phyloP scores from a whole-genome alignment of 257 asterid genomes.

The Penstemon eatonii region DNA sequence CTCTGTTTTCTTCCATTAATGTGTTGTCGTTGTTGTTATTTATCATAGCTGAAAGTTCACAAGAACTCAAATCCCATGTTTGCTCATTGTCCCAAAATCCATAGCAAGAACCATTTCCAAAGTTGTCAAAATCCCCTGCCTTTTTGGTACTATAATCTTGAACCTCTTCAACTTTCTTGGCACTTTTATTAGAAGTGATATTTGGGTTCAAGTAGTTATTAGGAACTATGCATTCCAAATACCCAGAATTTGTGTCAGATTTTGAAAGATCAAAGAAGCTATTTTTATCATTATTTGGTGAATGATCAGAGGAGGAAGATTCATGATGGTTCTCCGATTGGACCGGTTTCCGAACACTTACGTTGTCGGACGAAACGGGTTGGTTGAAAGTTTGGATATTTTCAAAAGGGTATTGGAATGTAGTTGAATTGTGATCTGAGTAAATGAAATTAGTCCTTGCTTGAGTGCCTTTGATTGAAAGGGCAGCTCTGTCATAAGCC shows the following conservation, averaged over 20 bases:
- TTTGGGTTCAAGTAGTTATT: conserved; percentile 67
- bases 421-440: conserved; percentile 42
- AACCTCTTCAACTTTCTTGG: conserved; percentile 11
- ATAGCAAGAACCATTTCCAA: conserved; percentile 23
- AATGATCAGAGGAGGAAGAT: conserved; percentile 42
- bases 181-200: conserved; percentile 1
- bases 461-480: conserved; percentile 81
- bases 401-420: conserved; percentile 44
- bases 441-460: conserved; percentile 87
- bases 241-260: conserved; percentile 62
- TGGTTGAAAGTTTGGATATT: conserved; percentile 33
- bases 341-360: neutral
- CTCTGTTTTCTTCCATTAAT: conserved; percentile 27
- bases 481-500: conserved; percentile 95
- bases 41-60: conserved; percentile 73
- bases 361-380: neutral
- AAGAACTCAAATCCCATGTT: conserved; percentile 52
- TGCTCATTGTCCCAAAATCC: conserved; percentile 44
- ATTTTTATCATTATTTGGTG: conserved; percentile 31
- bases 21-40: conserved; percentile 29
- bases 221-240: conserved; percentile 86
- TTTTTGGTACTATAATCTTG: conserved; percentile 18
- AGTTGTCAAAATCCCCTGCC: conserved; percentile 29
- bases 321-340: conserved; percentile 33
- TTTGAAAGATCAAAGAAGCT: conserved; percentile 37